Conservation (phyloP, 2,329 filamentous ascomycete species). For the Ascocoryne sarcoides region DNA sequence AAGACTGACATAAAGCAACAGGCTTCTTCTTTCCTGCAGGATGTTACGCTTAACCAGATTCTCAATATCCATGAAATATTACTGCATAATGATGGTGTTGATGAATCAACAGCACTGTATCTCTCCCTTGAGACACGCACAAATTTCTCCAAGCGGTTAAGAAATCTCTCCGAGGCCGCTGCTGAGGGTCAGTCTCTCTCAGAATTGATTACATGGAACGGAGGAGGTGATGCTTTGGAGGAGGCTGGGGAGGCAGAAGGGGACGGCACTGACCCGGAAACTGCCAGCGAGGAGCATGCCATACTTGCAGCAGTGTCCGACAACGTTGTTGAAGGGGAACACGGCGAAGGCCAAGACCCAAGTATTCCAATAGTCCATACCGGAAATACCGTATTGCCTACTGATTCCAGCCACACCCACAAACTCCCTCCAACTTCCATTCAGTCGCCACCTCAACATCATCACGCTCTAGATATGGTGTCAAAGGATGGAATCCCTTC, state of each 20-base stretch:
- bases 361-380: no score
- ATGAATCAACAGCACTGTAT: conserved; percentile 46
- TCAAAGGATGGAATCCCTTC: no score
- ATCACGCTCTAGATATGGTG: no score
- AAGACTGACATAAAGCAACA: conserved; percentile 29
- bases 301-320: no score
- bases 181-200: conserved; percentile 44
- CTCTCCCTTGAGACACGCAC: conserved; percentile 45
- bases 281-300: no score
- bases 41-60: conserved; percentile 46
- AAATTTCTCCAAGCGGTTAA: conserved; percentile 43
- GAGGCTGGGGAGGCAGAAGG: conserved; percentile 12
- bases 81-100: conserved; percentile 47
- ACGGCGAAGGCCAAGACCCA: no score
- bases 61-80: conserved; percentile 50
- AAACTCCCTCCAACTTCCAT: no score
- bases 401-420: no score
- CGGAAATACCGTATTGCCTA: no score
- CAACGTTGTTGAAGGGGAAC: background rate
- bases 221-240: conserved; percentile 17
- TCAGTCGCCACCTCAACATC: no score
- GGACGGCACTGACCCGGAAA: conserved; percentile 2
- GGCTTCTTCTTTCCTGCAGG: conserved; percentile 39
- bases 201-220: conserved; percentile 20
- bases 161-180: conserved; percentile 42